Base-by-base conservation (phyloP, 805 yeast species). In the Geotrichum ghanense region DNA sequence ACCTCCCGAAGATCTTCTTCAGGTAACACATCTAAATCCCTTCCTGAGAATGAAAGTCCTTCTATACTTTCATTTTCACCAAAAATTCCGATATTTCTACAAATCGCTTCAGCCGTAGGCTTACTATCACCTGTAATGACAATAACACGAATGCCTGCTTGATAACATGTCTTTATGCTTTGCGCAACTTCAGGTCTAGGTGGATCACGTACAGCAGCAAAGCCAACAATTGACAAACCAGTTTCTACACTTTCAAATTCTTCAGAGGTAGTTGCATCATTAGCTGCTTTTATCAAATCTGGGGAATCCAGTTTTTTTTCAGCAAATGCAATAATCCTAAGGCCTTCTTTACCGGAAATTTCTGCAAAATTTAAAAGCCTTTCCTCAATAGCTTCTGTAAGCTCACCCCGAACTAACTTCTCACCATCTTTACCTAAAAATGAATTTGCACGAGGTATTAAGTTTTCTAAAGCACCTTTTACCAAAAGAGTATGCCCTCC, bases 381-480 rank as follows among this genome's bases (percentile, higher is more conserved):
- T 2, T 48, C 50, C 42, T 55, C 61, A 45, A 66, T 66, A n/a
- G 56, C 58, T 6, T 62, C 58, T 9, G 42, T 39, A 6, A 39
- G 9, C 21, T 20, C 14, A 16, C 21, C 16, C 17, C 14, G 23
- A 10, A 70, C 60, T 44, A 71, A 56, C 21, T 54, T 58, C 9
- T 56, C 55, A 31, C 54, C 48, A 2, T 54, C 45, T 43, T 62
- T 62, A 20, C 64, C 66, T 35, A 65, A 55, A 60, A 71, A 66
- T 26, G 55, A 60, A 21, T 64, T 58, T 45, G 76, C 74, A 45
- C 73, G 61, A 1, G 57, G 60, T 41, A 76, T 55, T 35, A 75
- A 54, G 44, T 71, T 63, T 58, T 75, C 81, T 21, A 77, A 78
- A 0, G 80, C 80, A 50, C 80, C 81, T 55, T 75, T 75, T 14